Conservation (phyloP, 2,329 filamentous ascomycete species). For the Aspergillus sp. region DNA sequence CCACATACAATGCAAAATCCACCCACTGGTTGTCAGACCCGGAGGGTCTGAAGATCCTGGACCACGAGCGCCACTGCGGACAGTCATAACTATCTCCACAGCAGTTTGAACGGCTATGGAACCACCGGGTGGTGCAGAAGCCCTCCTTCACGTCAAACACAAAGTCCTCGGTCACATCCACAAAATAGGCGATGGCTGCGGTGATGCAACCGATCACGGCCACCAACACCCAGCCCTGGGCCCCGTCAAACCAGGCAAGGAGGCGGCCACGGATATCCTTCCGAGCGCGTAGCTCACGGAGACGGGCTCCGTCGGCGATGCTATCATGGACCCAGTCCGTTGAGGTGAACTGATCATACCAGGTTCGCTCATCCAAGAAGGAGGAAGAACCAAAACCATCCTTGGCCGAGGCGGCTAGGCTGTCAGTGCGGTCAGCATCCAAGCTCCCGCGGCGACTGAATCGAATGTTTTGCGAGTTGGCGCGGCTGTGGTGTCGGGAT, state of each 20-base stretch:
- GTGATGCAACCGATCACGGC: constrained; percentile 85
- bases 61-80: constrained; percentile 64
- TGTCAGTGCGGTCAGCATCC: constrained; percentile 45
- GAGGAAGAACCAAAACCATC: constrained; percentile 51
- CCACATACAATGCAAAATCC: constrained; percentile 75
- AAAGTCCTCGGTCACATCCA: constrained; percentile 81
- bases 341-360: constrained; percentile 98
- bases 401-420: constrained; percentile 46
- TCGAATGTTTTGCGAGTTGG: constrained; percentile 53
- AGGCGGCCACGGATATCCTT: constrained; percentile 84
- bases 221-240: constrained; percentile 91
- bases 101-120: constrained; percentile 67
- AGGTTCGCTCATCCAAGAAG: constrained; percentile 80
- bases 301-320: constrained; percentile 88
- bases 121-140: constrained; percentile 73
- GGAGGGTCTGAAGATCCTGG: constrained; percentile 59
- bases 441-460: constrained; percentile 53
- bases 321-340: constrained; percentile 98
- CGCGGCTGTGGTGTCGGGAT: constrained; percentile 48
- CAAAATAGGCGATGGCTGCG: constrained; percentile 80
- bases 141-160: constrained; percentile 92
- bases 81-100: constrained; percentile 58
- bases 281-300: constrained; percentile 76
- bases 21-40: constrained; percentile 56
- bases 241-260: constrained; percentile 74